Percentiles rank a stretch among this genome's conserved stretches.
phyloP scores from a whole-genome alignment of 1,284 basidiomycete species.

The Jaminaea rosea region DNA sequence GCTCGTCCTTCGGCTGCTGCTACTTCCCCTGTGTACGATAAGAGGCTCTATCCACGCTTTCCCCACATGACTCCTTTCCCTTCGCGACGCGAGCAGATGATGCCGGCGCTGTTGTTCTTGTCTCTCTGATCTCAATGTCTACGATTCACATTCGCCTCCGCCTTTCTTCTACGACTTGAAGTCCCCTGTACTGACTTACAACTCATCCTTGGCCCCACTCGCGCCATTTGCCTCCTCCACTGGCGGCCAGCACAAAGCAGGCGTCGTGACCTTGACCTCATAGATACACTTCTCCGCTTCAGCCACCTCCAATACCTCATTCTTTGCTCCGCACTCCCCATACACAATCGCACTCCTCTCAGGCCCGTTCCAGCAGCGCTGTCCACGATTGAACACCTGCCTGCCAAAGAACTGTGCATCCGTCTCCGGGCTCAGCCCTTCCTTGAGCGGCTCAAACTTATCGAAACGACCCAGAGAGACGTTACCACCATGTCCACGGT shows the following conservation, averaged over 20 bases:
- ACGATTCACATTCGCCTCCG: too few species aligned
- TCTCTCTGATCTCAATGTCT: too few species aligned
- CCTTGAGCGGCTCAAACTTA: constrained; percentile 62
- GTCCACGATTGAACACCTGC: constrained; percentile 71
- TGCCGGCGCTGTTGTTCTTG: too few species aligned
- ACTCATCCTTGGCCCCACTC: constrained; percentile 4
- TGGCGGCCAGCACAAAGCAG: constrained; percentile 64
- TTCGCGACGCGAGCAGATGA: too few species aligned
- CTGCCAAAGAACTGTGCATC: constrained; percentile 66
- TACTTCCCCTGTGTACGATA: too few species aligned
- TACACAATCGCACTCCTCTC: constrained; percentile 69
- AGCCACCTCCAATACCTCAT: constrained; percentile 67
- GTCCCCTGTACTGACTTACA: too few species aligned
- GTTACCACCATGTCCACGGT: constrained; percentile 65
- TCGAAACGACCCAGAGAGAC: constrained; percentile 81
- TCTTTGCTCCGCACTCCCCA: constrained; percentile 75
- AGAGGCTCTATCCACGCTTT: too few species aligned
- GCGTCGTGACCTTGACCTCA: constrained; percentile 72
- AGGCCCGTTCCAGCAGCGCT: constrained; percentile 92
- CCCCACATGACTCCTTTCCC: too few species aligned
- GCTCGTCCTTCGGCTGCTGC: too few species aligned
- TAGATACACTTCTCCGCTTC: constrained; percentile 96
- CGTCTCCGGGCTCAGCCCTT: constrained; percentile 43
- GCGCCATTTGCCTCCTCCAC: not conserved
- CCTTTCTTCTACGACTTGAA: too few species aligned